A percentile compares a stretch with the other conserved stretches of the same genome.
Conservation (phyloP, 805 yeast genomes). For the Kluyveromyces starmeri region DNA sequence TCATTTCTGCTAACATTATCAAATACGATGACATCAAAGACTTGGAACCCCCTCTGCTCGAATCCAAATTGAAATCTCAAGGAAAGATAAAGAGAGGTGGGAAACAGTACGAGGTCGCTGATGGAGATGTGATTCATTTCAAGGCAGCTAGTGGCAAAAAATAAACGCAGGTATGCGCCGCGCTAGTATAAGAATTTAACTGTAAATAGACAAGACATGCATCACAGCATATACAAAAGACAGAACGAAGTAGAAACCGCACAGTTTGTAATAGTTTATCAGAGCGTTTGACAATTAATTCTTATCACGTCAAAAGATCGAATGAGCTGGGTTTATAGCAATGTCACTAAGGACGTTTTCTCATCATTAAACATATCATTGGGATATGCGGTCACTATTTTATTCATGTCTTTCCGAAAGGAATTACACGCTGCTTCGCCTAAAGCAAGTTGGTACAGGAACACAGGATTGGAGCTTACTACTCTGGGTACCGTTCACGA, state of each 20-base stretch:
- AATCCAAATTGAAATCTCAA: slow-evolving; percentile 20
- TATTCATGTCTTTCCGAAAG: slow-evolving; percentile 4
- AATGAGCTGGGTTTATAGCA: slow-evolving; percentile 37
- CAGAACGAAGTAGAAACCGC: background rate
- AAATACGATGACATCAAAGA: slow-evolving; percentile 50
- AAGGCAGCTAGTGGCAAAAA: slow-evolving; percentile 62
- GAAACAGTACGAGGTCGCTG: slow-evolving; percentile 69
- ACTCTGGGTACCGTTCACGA: too few relatives aligned
- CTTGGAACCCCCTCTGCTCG: slow-evolving; percentile 18
- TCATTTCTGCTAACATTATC: slow-evolving; percentile 67
- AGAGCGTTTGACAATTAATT: slow-evolving; percentile 31
- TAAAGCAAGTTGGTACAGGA: slow-evolving; percentile 5
- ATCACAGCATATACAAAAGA: too few relatives aligned
- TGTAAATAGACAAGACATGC: too few relatives aligned
- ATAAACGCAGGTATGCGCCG: too few relatives aligned
- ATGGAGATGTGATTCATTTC: slow-evolving; percentile 73
- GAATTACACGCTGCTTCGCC: slow-evolving; percentile 6
- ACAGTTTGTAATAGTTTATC: slow-evolving; percentile 12
- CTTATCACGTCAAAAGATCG: slow-evolving; percentile 30
- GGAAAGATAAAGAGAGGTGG: slow-evolving; percentile 38
- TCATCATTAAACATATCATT: slow-evolving; percentile 28
- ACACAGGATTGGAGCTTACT: too few relatives aligned
- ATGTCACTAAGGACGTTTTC: slow-evolving; percentile 31
- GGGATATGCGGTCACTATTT: background rate
- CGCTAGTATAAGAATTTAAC: too few relatives aligned